phyloP scores from a whole-genome alignment of 495 filamentous ascomycete genomes.

The Neurospora sp. region DNA sequence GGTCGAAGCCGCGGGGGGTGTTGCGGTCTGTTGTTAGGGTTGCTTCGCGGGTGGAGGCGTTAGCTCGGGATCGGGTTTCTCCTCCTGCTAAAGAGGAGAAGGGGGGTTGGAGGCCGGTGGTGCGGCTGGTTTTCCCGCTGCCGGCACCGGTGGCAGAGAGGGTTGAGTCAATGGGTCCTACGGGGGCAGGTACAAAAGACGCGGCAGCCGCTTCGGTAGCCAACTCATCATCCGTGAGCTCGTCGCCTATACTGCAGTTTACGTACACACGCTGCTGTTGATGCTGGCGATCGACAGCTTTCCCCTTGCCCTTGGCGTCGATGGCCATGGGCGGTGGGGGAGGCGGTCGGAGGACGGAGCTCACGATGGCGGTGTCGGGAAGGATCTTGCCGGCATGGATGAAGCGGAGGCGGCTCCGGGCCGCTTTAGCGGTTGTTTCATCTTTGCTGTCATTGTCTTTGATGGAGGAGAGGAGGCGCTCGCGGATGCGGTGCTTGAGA shows the following conservation, averaged over 20 bases:
- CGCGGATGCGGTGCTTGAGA: conserved; percentile 73
- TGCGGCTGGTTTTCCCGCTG: background rate
- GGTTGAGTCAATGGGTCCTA: background rate
- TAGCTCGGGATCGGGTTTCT: background rate
- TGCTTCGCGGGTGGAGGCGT: conserved; percentile 20
- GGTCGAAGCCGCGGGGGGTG: conserved; percentile 80
- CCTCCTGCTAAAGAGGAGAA: background rate
- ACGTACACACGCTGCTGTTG: conserved; percentile 52
- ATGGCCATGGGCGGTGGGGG: conserved; percentile 37
- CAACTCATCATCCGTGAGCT: conserved; percentile 58
- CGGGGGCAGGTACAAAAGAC: conserved; percentile 22
- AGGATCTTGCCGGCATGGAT: conserved; percentile 84
- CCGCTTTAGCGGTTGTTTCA: conserved; percentile 31
- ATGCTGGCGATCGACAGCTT: conserved; percentile 10
- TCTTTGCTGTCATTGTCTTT: background rate
- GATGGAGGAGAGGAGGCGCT: conserved; percentile 40
- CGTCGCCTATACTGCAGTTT: conserved; percentile 79
- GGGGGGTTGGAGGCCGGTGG: conserved; percentile 5
- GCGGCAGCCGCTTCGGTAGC: conserved; percentile 52
- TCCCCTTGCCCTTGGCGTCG: conserved; percentile 25
- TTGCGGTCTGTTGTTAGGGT: conserved; percentile 23
- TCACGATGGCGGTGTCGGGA: conserved; percentile 55
- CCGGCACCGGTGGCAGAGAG: background rate
- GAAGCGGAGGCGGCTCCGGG: conserved; percentile 62
- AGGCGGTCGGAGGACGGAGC: conserved; percentile 52